Evolutionary conservation across 148 eudicot genomes (phyloP), one percentile per base, ranked within the genome.

Genomic region (Rhododendron kiyosumense): DNA sequence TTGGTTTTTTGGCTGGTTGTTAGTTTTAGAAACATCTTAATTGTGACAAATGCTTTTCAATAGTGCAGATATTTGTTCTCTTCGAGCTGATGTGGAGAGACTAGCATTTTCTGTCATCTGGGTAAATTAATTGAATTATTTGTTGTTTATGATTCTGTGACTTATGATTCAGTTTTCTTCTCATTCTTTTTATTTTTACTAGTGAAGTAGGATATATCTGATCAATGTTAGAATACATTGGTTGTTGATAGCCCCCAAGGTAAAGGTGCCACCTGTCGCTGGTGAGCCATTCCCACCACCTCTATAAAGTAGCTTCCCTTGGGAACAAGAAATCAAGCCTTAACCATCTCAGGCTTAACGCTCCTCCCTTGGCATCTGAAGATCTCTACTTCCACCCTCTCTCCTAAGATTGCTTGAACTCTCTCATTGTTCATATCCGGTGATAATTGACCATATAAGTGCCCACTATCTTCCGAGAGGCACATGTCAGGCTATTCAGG

Each of bases 41-140:
- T 84, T 34, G 15, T 22, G 36, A 34, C n/a, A 49, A 36, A 22
- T 34, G 48, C 63, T 54, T 57, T 81, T 41, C 41, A 20, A 20
- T 34, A 57, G 89, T 90, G 88, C 94, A 97, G 99, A 97, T 93
- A 90, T 97, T 67, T 97, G 99, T 89, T 97, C 99, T 43, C 95
- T 97, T 81, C 92, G 99, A 88, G 91, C 98, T 54, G 96, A 95
- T 86, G 98, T 97, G 48, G 99, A 97, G 91, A 94, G 99, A 86
- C 91, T 97, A 83, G 95, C 98, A 57, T 97, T 97, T 86, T 97
- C 99, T 87, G 98, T 95, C 85, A 90, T 97, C 48, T 97, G 99
- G 99, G 99, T 95, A 83, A 10, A 85, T 78, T 28, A 14, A 51
- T 43, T 26, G 26, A 45, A 51, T 81, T 65, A 26, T 38, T 83